phyloP scores from a whole-genome alignment of 768 basidiomycete genomes.

The Trametes sanguinea region DNA sequence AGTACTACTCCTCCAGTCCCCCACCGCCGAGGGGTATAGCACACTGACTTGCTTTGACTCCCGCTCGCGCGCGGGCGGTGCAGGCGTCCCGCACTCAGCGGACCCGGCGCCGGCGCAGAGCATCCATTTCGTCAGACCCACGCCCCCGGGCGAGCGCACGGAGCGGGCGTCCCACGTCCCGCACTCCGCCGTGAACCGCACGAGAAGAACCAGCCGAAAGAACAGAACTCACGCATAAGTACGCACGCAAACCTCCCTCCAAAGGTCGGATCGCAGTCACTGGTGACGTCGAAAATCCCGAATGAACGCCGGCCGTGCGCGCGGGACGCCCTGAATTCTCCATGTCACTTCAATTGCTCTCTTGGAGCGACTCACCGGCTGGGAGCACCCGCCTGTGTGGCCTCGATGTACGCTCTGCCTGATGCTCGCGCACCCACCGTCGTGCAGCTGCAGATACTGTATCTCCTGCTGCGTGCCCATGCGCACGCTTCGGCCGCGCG shows the following conservation, averaged over 20 bases:
- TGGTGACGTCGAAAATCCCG: conserved; percentile 17
- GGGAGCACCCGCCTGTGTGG: not conserved
- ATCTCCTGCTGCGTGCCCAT: not conserved
- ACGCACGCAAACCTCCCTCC: no score
- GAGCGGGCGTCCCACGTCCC: conserved; percentile 9
- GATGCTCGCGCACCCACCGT: not conserved
- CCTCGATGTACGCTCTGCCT: not conserved
- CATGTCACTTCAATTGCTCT: conserved; percentile 2
- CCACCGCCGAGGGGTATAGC: not conserved
- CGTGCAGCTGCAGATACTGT: no score
- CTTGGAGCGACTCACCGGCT: conserved; percentile 10
- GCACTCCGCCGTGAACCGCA: conserved; percentile 8
- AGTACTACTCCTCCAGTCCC: not conserved
- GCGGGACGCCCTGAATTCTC: conserved; percentile 8
- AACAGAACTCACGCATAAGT: no score
- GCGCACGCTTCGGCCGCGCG: not conserved
- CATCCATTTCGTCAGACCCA: not conserved
- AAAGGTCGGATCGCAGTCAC: not conserved
- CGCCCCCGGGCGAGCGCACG: not conserved
- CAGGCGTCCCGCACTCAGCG: conserved; percentile 20
- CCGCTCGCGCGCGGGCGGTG: not conserved
- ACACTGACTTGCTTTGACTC: not conserved
- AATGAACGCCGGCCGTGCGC: conserved; percentile 14
- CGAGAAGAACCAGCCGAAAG: not conserved
- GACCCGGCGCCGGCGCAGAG: not conserved